Conservation (phyloP, 1,284 basidiomycete genomes). For the Sporisorium sorghi region DNA sequence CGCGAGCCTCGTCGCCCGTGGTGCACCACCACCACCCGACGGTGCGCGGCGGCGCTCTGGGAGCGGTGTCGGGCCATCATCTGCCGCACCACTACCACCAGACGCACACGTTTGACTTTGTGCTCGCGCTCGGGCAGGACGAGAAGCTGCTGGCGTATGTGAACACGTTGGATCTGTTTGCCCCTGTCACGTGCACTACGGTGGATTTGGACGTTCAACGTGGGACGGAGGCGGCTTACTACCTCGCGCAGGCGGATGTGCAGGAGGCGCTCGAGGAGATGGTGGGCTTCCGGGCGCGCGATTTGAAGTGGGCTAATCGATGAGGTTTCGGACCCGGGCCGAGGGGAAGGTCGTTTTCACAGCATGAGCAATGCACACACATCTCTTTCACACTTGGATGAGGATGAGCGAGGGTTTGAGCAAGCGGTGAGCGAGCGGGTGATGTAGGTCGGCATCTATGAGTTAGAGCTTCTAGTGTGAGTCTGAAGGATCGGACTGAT, state of each 20-base stretch:
- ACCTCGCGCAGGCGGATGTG: constrained; percentile 55
- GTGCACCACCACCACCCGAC: constrained; percentile 25
- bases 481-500: too few relatives aligned
- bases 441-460: too few relatives aligned
- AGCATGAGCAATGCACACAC: not conserved
- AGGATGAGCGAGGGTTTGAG: too few relatives aligned
- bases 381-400: too few relatives aligned
- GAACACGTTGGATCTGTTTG: constrained; percentile 66
- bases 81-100: constrained; percentile 47
- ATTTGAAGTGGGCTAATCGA: constrained; percentile 57
- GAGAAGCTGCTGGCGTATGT: constrained; percentile 65
- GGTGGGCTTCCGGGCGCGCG: constrained; percentile 54
- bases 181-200: constrained; percentile 66
- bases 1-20: constrained; percentile 32
- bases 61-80: constrained; percentile 40
- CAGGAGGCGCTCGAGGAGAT: constrained; percentile 61
- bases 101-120: constrained; percentile 64
- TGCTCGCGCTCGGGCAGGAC: constrained; percentile 64
- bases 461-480: too few relatives aligned
- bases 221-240: constrained; percentile 61
- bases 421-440: too few relatives aligned
- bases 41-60: constrained; percentile 26
- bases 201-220: constrained; percentile 50
- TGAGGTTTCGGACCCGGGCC: too few relatives aligned
- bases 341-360: too few relatives aligned